Base-by-base conservation (phyloP, 164 flowering plant species). In the Sextonia rubra region DNA sequence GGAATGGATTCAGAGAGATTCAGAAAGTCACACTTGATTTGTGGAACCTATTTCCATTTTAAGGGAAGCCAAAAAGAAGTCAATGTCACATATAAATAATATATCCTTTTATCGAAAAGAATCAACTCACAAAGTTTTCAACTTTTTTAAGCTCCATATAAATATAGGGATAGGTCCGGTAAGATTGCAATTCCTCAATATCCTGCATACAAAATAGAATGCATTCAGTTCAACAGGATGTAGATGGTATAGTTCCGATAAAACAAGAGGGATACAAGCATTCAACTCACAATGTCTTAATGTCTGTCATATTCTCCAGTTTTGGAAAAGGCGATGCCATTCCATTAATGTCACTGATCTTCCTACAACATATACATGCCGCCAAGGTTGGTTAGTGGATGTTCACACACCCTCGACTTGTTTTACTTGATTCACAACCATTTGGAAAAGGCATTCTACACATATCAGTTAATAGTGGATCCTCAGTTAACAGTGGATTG, bases 331-430 rank as follows among this genome's bases (percentile, higher is more conserved):
- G 0, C 3, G 73, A 68, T 32, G 64, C 80, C 7, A 79, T 61
- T 66, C 91, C 93, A 56, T 77, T 84, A 62, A 89, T 73, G 80
- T 89, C 92, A 80, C 85, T 85, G 17, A 91, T 88, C 79, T 85
- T 82, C 90, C 93, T 91, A 88, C 67, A 77, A 14, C 37, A 70
- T 37, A 37, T 52, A 18, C 17, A 52, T 52, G 18, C 44, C 58
- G 3, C 17, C 58, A 52, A 52, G 58, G 14, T 12, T 17, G 14
- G 58, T 52, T 18, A 52, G 20, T 18, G 20, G 56, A 49, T 11
- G 15, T 3, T 18, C 56, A 49, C 3, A 32, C 7, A 32, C 37
- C 37, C 37, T 32, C 8, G 7, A 32, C 37, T 32, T 32, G 37
- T 6, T 32, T 32, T 32, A 6, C 37, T 32, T 32, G 37, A 14